Evolutionary conservation across 495 filamentous ascomycete genomes (phyloP), one percentile per base, ranked within the genome.

Genomic region (Penicillium maclennaniae): DNA sequence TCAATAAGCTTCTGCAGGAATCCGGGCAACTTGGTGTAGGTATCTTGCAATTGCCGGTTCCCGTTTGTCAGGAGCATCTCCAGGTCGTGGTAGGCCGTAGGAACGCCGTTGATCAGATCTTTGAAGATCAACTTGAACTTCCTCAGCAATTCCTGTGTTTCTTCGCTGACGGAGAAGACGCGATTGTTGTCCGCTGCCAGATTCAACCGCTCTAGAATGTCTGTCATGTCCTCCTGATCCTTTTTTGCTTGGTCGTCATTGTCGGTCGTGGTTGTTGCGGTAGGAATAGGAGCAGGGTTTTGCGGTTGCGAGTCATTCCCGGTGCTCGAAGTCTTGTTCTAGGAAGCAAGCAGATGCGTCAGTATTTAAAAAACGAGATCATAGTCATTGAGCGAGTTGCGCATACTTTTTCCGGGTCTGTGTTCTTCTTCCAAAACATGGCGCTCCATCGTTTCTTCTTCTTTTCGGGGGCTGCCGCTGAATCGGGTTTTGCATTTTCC

Each of bases 11-110:
- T 92, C 73, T 96, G 85, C n/a, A 97, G 72, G 49, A 86, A 87
- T 1, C 73, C 68, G 0, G 92, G 92, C n/a, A 97, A 80, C 46
- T 83, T 75, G 9, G 85, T 81, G 71, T 86, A 97, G 36, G 85
- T 85, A 51, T 87, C 80, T 55, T 86, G 80, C 1, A 97, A 74
- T 49, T 87, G 82, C 39, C 81, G 80, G 60, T 93, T 88, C 19
- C 83, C 86, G 63, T 89, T 87, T 14, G 87, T 89, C 28, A 98
- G 76, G 15, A 98, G 84, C 58, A 79, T 72, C 25, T 89, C 82
- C 10, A 98, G 84, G 69, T 98, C 93, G 62, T 86, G 81, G 65
- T 95, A 96, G 14, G 93, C 93, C 0, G 92, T 95, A 21, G 92
- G 92, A 7, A 88, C 92, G 47, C 92, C 92, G 66, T 89, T 92